Evolutionary conservation across 331 rosid species (phyloP).

Genomic region (Arachis monticola): DNA sequence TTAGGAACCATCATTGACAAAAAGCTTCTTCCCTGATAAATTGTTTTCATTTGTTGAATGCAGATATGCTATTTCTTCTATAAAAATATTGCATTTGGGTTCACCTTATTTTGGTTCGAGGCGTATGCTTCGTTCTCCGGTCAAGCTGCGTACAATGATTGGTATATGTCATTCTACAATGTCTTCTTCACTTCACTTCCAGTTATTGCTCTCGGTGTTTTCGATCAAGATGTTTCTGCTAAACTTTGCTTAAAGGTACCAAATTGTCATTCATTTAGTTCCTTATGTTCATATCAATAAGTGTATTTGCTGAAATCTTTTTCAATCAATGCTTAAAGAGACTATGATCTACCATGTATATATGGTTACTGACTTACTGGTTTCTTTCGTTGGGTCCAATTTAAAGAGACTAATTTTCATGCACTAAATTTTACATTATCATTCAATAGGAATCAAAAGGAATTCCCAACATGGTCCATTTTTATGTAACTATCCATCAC

Average conservation of each 20-base stretch:
- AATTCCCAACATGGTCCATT: not conserved
- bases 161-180: conserved; percentile 93
- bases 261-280: conserved; percentile 20
- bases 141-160: conserved; percentile 81
- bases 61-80: conserved; percentile 98
- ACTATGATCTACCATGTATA: too few relatives aligned
- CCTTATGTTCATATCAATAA: not conserved
- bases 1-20: not conserved
- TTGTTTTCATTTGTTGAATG: conserved; percentile 36
- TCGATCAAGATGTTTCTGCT: conserved; percentile 92
- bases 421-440: too few relatives aligned
- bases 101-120: conserved; percentile 91
- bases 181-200: conserved; percentile 96
- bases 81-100: conserved; percentile 84
- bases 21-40: too few relatives aligned
- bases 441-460: too few relatives aligned
- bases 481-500: too few relatives aligned
- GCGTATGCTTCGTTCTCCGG: conserved; percentile 88
- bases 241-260: conserved; percentile 77
- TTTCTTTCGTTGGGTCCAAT: too few relatives aligned
- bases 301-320: not conserved
- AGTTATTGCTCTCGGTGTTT: conserved; percentile 86
- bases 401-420: too few relatives aligned
- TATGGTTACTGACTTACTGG: too few relatives aligned
- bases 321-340: not conserved